phyloP scores from a whole-genome alignment of 2,329 filamentous ascomycete species.

The Trichophyton mentagrophytes region DNA sequence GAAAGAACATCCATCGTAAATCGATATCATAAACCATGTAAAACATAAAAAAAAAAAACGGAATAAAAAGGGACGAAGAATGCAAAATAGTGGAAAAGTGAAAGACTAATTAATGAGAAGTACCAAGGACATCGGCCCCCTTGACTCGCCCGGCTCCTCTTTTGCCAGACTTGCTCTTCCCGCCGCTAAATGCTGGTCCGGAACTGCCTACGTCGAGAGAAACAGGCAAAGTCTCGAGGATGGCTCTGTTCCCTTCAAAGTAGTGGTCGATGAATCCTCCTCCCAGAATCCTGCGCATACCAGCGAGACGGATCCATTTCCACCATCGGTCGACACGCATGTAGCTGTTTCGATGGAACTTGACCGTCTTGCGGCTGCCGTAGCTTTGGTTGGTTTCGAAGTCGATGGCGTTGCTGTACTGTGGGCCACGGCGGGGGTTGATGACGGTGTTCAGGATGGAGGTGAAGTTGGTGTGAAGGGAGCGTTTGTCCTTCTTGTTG shows the following conservation, averaged over 20 bases:
- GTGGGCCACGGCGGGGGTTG: slow-evolving; percentile 52
- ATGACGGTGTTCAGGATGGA: slow-evolving; percentile 55
- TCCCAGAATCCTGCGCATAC: slow-evolving; percentile 47
- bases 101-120: not conserved
- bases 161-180: not conserved
- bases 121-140: not conserved
- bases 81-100: not conserved
- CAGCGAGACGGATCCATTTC: slow-evolving; percentile 54
- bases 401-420: slow-evolving; percentile 52
- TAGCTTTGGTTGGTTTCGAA: slow-evolving; percentile 47
- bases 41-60: not conserved
- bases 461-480: slow-evolving; percentile 52
- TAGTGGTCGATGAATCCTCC: slow-evolving; percentile 53
- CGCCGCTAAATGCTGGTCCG: not conserved
- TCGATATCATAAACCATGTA: not conserved
- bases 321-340: slow-evolving; percentile 61
- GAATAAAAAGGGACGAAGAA: not conserved
- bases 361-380: slow-evolving; percentile 50
- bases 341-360: slow-evolving; percentile 45
- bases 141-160: not conserved
- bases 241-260: slow-evolving; percentile 45
- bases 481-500: slow-evolving; percentile 54
- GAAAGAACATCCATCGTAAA: not conserved
- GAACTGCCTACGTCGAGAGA: not conserved
- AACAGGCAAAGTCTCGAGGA: slow-evolving; percentile 46